phyloP scores from a whole-genome alignment of 371 early-diverging fungal genomes.

The Rhizopus microsporus region DNA sequence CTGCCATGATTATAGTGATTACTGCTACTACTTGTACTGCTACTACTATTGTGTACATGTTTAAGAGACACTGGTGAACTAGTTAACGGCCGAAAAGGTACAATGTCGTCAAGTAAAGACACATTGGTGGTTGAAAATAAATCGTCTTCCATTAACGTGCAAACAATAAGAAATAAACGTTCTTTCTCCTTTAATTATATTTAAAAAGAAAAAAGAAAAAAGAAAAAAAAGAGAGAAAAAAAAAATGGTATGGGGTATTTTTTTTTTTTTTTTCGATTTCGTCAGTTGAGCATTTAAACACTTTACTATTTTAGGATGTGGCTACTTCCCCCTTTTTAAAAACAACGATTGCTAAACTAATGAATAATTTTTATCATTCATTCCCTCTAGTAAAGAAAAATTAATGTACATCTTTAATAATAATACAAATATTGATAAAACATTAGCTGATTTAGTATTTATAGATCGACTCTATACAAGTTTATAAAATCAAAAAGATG shows the following conservation, averaged over 20 bases:
- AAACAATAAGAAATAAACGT: background rate
- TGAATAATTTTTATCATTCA: too few species aligned
- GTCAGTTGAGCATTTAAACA: too few species aligned
- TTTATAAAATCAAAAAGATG: too few species aligned
- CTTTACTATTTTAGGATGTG: too few species aligned
- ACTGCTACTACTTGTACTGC: slow-evolving; percentile 1
- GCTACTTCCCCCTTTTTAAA: too few species aligned
- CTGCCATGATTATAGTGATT: background rate
- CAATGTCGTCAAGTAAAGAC: slow-evolving; percentile 27
- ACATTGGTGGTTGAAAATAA: slow-evolving; percentile 34
- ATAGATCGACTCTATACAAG: too few species aligned
- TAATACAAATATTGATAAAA: too few species aligned
- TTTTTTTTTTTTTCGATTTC: too few species aligned
- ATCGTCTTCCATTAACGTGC: slow-evolving; percentile 13
- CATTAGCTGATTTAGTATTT: too few species aligned
- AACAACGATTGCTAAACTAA: too few species aligned
- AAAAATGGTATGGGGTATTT: background rate
- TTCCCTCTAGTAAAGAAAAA: too few species aligned
- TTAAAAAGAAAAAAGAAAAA: background rate
- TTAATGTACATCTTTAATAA: too few species aligned
- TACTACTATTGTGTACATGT: background rate
- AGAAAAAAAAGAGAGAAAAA: slow-evolving; percentile 3
- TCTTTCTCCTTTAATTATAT: background rate
- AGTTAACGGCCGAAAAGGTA: slow-evolving; percentile 1
- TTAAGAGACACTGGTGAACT: slow-evolving; percentile 7